Evolutionary conservation across 345 rosid genomes (phyloP), one percentile per base, ranked within the genome.

Genomic region (Arabidopsis thaliana): DNA sequence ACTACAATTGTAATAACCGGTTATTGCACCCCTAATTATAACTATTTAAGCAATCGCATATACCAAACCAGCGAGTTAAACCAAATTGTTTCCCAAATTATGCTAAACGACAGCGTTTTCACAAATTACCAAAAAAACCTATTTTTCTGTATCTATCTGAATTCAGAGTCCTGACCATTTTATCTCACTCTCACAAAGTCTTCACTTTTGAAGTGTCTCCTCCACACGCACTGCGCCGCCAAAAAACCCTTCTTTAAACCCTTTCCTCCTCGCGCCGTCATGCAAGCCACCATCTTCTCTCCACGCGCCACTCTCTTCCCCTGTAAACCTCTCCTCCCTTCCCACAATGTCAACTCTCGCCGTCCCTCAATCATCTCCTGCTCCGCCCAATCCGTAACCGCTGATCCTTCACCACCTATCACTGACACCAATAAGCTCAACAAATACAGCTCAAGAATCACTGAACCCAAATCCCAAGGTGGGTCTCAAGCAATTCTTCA

Each of bases 391-490:
- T 72, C 88, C n/a, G 83, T 74, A 24, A 79, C 83, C 3, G 74
- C 86, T 4, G 85, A 82, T 24, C 74, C 86, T 2, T 62, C 81
- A 0, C 84, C 87, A 45, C 83, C 79, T 22, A n/a, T 83, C 23
- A 79, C 91, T 1, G 56, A 77, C 10, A 3, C 83, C 57, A 40
- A 67, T 1, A 89, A 87, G 78, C 90, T 95, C 63, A 95, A 92
- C 84, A 90, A 87, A 76, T 89, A 90, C 87, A 95, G 99, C 81
- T 86, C 96, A 1, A 81, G 86, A 44, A 75, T 92, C 57, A 95
- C 99, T 0, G 96, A 89, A 71, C 98, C 99, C 12, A 92, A 95
- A 78, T 92, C 97, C 42, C 99, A 95, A 79, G 99, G 99, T 0
- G 99, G 87, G n/a, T 95, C 98, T 9, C 99, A 95, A 83, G 99